Evolutionary conservation across 768 basidiomycete species (phyloP), one percentile per base, ranked within the genome.

Genomic region (Termitomyces titanicus): DNA sequence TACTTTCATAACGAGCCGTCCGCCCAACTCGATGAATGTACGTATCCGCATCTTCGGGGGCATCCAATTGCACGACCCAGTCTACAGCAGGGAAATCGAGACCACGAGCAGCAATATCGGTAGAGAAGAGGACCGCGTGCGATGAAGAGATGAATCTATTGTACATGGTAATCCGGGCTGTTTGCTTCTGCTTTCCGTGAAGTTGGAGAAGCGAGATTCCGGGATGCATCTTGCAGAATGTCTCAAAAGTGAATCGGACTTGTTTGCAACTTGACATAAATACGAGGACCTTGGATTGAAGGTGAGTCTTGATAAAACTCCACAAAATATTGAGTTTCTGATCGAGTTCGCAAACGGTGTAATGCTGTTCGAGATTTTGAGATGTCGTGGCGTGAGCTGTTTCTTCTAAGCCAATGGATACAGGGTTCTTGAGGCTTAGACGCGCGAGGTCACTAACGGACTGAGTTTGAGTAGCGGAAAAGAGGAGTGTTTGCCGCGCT

Each of bases 21-120:
- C 96, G 80, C 0, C 96, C 96, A 2, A 99, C 95, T 29, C 96
- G 86, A 68, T 99, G 96, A 38, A 99, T 93, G 68, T 99, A 98
- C 11, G 94, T 99, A 46, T 97, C 94, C 5, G 89, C 93, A 64
- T 99, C 96, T 72, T 99, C 96, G 0, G 96, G 96, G 3, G 92
- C 92, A 69, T 99, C 96, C 12, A 94, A 74, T 68, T 99, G 96
- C 27, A 99, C 67, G 1, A 99, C 96, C 96, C 96, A 98, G 69
- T 97, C 92, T 20, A 99, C 87, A 0, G 90, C 81, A 4, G 97
- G 96, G 72, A 99, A 99, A 72, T 99, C 96, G 54, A 98, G 77
- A 1, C 96, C 96, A 55, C 96, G 86, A 5, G 96, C 93, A 34
- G 96, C 96, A 56, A 99, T 88, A 66, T 99, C 96, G 11, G 96